Base-by-base conservation (phyloP, 2,329 filamentous ascomycete species). In the Fusarium sp. region DNA sequence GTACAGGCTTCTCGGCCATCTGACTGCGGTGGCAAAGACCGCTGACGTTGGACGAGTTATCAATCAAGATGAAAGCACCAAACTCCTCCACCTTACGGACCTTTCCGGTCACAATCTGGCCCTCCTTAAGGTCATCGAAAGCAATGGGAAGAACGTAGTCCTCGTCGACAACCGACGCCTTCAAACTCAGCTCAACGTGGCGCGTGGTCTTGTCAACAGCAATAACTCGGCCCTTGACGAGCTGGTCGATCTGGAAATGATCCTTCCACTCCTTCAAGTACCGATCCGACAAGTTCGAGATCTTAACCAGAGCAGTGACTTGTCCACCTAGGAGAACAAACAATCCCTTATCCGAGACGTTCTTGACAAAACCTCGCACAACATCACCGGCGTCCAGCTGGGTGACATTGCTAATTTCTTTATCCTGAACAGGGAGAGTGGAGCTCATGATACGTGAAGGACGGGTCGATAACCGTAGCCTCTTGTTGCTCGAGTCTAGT, bases 221-320 rank as follows among this genome's bases (percentile, higher is more conserved):
- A 48, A 92, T 89, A 64, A 99, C 86, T 70, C 95, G 94, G 54
- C 94, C 96, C 80, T 92, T 94, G 57, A 99, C 94, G 7, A 99
- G 86, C 80, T 98, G 94, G 75, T 97, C 94, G 50, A 95, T 84
- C 75, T 96, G 91, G 82, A 95, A 98, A 46, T 91, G 86, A 37
- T 93, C 89, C 82, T 97, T 97, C 96, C 96, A 99, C 66, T 98
- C 94, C 81, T 98, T 98, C 75, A 99, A 83, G 79, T 91, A 99
- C 8, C 89, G 88, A 78, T 99, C 96, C 0, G 95, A 97, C 13
- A 99, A 86, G 78, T 98, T 95, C 10, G 92, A 89, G 56, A 98
- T 91, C 72, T 93, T 92, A 50, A 97, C 92, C 75, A 95, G 92
- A 1, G 91, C 95, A 52, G 92, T 93, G 16, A 97, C 87, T 68